Conservation (phyloP, 2,329 filamentous ascomycete species). For the Aspergillus glaucus region DNA sequence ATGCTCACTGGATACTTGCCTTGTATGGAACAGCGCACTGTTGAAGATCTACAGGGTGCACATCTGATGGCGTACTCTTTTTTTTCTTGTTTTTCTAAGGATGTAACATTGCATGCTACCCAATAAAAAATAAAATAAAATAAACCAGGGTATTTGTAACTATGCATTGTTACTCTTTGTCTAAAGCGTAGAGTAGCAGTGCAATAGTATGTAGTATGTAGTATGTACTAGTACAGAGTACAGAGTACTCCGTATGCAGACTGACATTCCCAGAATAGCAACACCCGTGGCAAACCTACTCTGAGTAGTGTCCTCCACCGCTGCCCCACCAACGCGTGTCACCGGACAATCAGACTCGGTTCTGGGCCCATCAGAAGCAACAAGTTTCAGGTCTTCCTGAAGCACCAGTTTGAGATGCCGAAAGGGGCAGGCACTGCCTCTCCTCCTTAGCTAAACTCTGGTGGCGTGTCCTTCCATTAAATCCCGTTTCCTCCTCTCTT, state of each 20-base stretch:
- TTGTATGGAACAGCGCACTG: not conserved
- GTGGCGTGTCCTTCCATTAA: conserved; percentile 32
- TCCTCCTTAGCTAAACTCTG: too few relatives aligned
- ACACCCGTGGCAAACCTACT: not conserved
- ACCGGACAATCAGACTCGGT: conserved; percentile 5
- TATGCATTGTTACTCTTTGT: not conserved
- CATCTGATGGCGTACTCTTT: not conserved
- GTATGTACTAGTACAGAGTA: not conserved
- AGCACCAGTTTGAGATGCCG: not conserved
- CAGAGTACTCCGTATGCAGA: not conserved
- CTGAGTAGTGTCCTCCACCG: not conserved
- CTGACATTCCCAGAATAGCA: not conserved
- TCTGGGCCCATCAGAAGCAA: not conserved
- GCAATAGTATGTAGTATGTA: conserved; percentile 40
- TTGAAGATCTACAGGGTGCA: not conserved
- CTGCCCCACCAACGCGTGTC: conserved; percentile 31
- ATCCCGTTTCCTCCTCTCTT: not conserved
- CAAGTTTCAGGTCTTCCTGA: too few relatives aligned
- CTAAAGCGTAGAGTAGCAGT: too few relatives aligned
- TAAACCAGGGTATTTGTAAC: not conserved
- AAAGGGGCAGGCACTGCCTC: not conserved
- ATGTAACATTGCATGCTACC: too few relatives aligned
- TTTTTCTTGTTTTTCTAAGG: not conserved
- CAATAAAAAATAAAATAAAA: not conserved
- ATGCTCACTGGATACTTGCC: not conserved